Conservation (phyloP, 2,329 filamentous ascomycete genomes). For the Exophiala sp. region DNA sequence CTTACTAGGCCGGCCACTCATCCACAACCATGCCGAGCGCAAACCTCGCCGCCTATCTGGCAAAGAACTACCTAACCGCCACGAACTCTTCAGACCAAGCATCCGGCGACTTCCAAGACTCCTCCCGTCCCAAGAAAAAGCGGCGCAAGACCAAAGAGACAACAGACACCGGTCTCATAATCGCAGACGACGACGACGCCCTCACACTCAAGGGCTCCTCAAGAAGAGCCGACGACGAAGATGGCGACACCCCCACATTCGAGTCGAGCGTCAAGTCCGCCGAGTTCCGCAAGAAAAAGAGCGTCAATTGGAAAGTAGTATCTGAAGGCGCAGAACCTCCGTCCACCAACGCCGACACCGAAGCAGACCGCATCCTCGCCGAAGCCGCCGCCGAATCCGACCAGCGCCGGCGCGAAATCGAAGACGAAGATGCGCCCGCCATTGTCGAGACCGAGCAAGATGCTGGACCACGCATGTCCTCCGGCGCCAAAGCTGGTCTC, state of each 20-base stretch:
- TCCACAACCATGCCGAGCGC: conserved; percentile 49
- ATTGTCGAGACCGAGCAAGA: conserved; percentile 34
- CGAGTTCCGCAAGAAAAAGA: conserved; percentile 70
- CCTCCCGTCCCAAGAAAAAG: conserved; percentile 52
- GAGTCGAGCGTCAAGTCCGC: conserved; percentile 34
- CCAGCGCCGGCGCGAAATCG: conserved; percentile 44
- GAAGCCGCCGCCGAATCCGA: conserved; percentile 66
- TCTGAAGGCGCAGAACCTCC: conserved; percentile 34
- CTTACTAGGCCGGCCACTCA: neutral
- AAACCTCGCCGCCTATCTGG: conserved; percentile 73
- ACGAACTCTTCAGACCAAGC: conserved; percentile 44
- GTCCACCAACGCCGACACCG: conserved; percentile 58
- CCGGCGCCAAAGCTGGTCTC: conserved; percentile 80
- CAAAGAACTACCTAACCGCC: conserved; percentile 81
- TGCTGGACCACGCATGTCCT: conserved; percentile 66
- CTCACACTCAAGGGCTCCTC: conserved; percentile 31
- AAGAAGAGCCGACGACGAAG: conserved; percentile 3
- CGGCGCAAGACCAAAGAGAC: conserved; percentile 51
- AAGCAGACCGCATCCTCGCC: conserved; percentile 74
- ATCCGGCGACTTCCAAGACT: conserved; percentile 24
- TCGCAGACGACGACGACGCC: conserved; percentile 39
- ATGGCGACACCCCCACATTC: conserved; percentile 30
- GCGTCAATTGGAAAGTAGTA: conserved; percentile 56
- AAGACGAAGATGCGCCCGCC: conserved; percentile 48
- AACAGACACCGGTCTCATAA: conserved; percentile 38